Evolutionary conservation across 2,329 filamentous ascomycete species (phyloP), one percentile per base, ranked within the genome.

Genomic region (Gyromitra esculenta): DNA sequence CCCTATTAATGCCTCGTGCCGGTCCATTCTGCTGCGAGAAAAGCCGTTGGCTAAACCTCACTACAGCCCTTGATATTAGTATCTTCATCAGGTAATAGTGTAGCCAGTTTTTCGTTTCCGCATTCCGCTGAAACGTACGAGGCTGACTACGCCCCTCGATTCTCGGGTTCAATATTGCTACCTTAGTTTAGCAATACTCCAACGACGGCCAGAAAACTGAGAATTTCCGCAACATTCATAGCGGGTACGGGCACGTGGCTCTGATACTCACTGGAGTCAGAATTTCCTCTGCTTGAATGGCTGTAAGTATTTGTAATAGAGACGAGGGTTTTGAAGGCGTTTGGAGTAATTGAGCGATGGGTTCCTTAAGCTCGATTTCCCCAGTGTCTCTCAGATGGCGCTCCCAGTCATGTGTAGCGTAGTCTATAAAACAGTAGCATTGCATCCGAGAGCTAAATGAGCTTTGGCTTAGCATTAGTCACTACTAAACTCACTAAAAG

Each of bases 41-140:
- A 45, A 15, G 41, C 7, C 41, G 41, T 45, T 9, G 9, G 9
- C 41, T 15, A 9, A 45, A 15, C 15, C 15, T 15, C 41, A 15
- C 8, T 15, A 15, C 41, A 6, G 13, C 9, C 8, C 9, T 9
- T 45, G 41, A 45, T 15, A 45, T 45, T 15, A 31, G 63, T 43
- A n/a, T 43, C 63, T 35, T 54, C 35, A n/a, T 52, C 63, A 9
- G 54, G 18, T 25, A 67, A 39, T 21, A 67, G 8, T 18, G 35
- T 50, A 15, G 48, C 15, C 11, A 67, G 25, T 1, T 52, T 25
- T 8, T 37, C 18, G 11, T 54, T 31, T 62, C 54, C 39, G 9
- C 25, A 39, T n/a, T 60, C 13, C 11, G 54, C 52, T n/a, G 54
- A 25, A 2, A 54, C 21, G n/a, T 50, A 15, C 8, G 45, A 21